Base-by-base conservation (phyloP, 495 filamentous ascomycete genomes). In the Hamigera avellanea region DNA sequence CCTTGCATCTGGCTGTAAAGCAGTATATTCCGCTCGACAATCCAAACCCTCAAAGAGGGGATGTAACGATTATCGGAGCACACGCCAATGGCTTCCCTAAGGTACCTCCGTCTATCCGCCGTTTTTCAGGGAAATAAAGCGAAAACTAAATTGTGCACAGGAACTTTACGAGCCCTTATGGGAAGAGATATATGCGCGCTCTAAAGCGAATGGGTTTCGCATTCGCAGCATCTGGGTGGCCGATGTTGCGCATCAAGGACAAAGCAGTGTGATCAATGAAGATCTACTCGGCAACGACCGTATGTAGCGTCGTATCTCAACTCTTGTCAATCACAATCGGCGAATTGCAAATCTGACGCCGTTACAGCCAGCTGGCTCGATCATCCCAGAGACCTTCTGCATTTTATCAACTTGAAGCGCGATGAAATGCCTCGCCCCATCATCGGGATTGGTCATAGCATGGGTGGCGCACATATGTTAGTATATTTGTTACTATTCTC, bases 51-150 rank as follows among this genome's bases (percentile, higher is more conserved):
- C 62, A 75, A 39, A 69, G 69, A 0, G 83, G 83, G 6, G 86
- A 91, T 58, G 58, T 93, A 6, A 93, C 85, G 21, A 81, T 95
- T 46, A 72, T 95, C 37, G 84, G 70, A 14, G 77, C 83, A 8
- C 83, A 89, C 57, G 88, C 84, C 8, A 93, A 89, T 61, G 86
- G 81, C 33, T 89, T 93, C 46, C 80, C 81, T n/a, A 95, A 95
- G 65, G 80, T 80, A 51, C 35, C 49, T 23, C 14, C 9, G 21
- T 4, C 21, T 23, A 5, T 23, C 21, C 4, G 21, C 21, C 21
- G 9, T 23, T 23, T 5, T 4, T 23, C 21, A 6, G 5, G 28
- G n/a, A 30, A 4, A 30, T 15, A 13, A 15, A 6, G 7, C 25
- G 25, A 7, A 30, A 6, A 30, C 14, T 30, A 30, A 30, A 23